These are phyloP conservation scores for Spergularia marina DNA, from an alignment of 148 eudicot species.

Conservation along the genomic window DNA sequence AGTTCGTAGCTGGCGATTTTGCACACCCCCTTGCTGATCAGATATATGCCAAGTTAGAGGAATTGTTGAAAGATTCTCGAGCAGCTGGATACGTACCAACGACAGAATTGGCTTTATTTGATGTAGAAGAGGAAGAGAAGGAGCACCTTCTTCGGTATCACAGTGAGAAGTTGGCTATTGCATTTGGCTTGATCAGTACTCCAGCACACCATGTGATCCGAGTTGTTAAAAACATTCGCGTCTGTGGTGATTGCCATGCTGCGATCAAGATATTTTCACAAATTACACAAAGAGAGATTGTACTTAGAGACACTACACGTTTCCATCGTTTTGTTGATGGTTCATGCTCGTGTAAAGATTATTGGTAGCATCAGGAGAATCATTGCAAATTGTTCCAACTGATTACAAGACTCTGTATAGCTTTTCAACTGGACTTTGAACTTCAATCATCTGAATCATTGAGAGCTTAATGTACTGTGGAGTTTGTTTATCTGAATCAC, in stretches of 20 bases:
- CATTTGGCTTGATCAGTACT: slow-evolving; percentile 49
- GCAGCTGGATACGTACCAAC: slow-evolving; percentile 51
- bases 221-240: slow-evolving; percentile 53
- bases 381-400: too few relatives aligned
- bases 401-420: too few relatives aligned
- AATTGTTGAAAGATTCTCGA: slow-evolving; percentile 36
- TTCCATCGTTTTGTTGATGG: slow-evolving; percentile 54
- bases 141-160: slow-evolving; percentile 49
- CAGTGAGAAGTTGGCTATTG: slow-evolving; percentile 68
- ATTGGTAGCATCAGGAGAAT: slow-evolving; percentile 36
- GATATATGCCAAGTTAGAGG: slow-evolving; percentile 45
- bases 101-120: slow-evolving; percentile 54
- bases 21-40: slow-evolving; percentile 43
- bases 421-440: too few relatives aligned
- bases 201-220: slow-evolving; percentile 41
- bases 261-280: slow-evolving; percentile 51
- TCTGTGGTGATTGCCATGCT: slow-evolving; percentile 58
- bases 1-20: slow-evolving; percentile 60
- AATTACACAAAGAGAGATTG: slow-evolving; percentile 52
- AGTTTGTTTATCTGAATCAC: background rate
- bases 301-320: slow-evolving; percentile 49
- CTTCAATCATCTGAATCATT: too few relatives aligned
- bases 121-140: slow-evolving; percentile 62
- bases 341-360: slow-evolving; percentile 54
- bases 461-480: too few relatives aligned